Base-by-base conservation (phyloP, 2,329 filamentous ascomycete genomes). In the Ramularia collo-cygni region DNA sequence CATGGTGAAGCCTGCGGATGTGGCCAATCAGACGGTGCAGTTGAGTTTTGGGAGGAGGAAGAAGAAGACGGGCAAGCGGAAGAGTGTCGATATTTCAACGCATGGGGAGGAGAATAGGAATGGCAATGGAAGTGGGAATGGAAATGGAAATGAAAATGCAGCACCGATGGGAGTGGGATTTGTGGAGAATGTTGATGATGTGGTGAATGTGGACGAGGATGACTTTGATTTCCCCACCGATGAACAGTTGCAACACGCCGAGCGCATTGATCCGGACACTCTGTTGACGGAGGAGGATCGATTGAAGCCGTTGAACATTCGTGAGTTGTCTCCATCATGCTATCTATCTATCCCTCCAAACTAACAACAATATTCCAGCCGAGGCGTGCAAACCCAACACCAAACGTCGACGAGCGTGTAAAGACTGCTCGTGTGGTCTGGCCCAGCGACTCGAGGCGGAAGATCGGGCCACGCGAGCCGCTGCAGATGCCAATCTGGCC, bases 371-470 rank as follows among this genome's bases (percentile, higher is more conserved):
- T 24, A 2, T 18, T 12, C 15, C 49, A 85, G 89, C 92, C 37
- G 76, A 82, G 17, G 86, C 93, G 61, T 98, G 92, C 64, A 79
- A 81, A 43, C 89, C 90, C 34, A 86, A 92, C 31, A 87, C 85
- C 43, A 94, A 94, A 70, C 81, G 90, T 53, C 83, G 90, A 40
- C 81, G 89, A 47, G 88, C 92, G 42, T 98, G 92, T 74, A 96
- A 98, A 68, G 92, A 98, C 70, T 98, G 92, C 71, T 90, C 85
- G 7, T 98, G 92, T 60, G 92, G 92, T 36, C 78, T 98, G 17
- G 87, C 89, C 16, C 79, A 92, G 62, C 79, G 83, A 46, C 67
- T 96, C 36, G 84, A 87, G 54, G 82, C 81, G n/a, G 87, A 96
- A 69, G 92, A 96, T 64, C 72, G 71, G 30, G 74, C 73, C 6